These are phyloP conservation scores for Roridomyces roridus DNA, from an alignment of 768 basidiomycete genomes.

Conservation along the genomic window DNA sequence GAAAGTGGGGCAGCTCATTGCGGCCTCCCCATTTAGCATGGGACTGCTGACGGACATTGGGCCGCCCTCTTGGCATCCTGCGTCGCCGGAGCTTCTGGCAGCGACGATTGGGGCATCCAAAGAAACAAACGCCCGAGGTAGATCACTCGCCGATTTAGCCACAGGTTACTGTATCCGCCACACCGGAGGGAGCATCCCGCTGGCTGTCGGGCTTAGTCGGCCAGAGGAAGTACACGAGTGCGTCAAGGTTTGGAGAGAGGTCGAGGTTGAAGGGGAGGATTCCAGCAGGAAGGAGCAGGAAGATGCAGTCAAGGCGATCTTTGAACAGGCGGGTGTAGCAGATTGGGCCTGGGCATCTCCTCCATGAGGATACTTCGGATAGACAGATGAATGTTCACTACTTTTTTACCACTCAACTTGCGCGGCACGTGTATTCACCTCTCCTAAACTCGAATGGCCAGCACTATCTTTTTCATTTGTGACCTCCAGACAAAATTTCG, in stretches of 20 bases:
- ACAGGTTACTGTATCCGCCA: conserved; percentile 71
- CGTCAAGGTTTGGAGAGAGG: conserved; percentile 69
- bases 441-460: conserved; percentile 26
- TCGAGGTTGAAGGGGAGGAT: conserved; percentile 44
- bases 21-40: conserved; percentile 89
- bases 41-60: conserved; percentile 64
- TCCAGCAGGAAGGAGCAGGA: conserved; percentile 51
- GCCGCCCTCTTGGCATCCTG: conserved; percentile 80
- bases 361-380: neutral
- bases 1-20: conserved; percentile 67
- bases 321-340: conserved; percentile 56
- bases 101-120: conserved; percentile 47
- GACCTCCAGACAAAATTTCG: conserved; percentile 80
- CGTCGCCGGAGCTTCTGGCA: conserved; percentile 53
- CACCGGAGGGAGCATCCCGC: conserved; percentile 56
- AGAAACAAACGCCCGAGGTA: conserved; percentile 42
- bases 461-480: conserved; percentile 77
- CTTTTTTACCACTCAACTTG: neutral
- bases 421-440: neutral
- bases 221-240: conserved; percentile 77
- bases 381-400: neutral
- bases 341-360: conserved; percentile 82
- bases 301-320: conserved; percentile 46
- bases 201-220: conserved; percentile 77
- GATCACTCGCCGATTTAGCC: conserved; percentile 68